phyloP scores from a whole-genome alignment of 1,139 yeast genomes.

The Kodamaea plutei region DNA sequence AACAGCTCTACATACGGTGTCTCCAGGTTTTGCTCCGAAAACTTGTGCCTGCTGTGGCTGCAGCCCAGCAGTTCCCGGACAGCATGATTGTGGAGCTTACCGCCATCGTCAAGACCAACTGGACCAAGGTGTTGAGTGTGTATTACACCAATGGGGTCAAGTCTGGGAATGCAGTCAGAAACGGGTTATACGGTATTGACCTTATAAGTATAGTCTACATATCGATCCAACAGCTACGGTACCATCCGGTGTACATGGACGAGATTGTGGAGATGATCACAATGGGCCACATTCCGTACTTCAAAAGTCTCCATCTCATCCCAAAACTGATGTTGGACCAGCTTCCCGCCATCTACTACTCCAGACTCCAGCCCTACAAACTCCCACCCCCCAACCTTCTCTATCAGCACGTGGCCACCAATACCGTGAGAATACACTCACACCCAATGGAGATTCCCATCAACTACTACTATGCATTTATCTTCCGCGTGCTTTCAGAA shows the following conservation, averaged over 20 bases:
- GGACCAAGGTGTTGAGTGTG: slow-evolving; percentile 34
- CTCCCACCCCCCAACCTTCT: slow-evolving; percentile 28
- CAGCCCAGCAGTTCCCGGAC: slow-evolving; percentile 23
- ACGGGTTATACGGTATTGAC: slow-evolving; percentile 21
- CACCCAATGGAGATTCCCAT: slow-evolving; percentile 13
- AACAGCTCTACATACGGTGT: slow-evolving; percentile 41
- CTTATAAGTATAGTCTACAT: slow-evolving; percentile 35
- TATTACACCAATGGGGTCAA: slow-evolving; percentile 21
- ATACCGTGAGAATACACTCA: slow-evolving; percentile 8
- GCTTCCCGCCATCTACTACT: slow-evolving; percentile 23
- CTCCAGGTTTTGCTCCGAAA: slow-evolving; percentile 52
- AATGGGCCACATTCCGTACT: slow-evolving; percentile 35
- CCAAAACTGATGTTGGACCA: slow-evolving; percentile 22
- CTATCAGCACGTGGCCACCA: slow-evolving; percentile 14
- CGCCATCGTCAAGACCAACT: slow-evolving; percentile 14
- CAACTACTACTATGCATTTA: slow-evolving; percentile 32
- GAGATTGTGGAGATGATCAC: slow-evolving; percentile 31
- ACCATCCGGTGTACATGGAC: slow-evolving; percentile 33
- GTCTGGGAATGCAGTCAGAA: slow-evolving; percentile 2
- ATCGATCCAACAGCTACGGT: slow-evolving; percentile 30
- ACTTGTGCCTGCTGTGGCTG: slow-evolving; percentile 32
- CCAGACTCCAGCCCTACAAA: slow-evolving; percentile 24
- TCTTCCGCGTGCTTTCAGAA: slow-evolving; percentile 26
- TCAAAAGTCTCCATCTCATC: slow-evolving; percentile 27
- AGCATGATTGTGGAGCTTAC: slow-evolving; percentile 9